phyloP scores from a whole-genome alignment of 441 rosid species.

The Biscutella laevigata region DNA sequence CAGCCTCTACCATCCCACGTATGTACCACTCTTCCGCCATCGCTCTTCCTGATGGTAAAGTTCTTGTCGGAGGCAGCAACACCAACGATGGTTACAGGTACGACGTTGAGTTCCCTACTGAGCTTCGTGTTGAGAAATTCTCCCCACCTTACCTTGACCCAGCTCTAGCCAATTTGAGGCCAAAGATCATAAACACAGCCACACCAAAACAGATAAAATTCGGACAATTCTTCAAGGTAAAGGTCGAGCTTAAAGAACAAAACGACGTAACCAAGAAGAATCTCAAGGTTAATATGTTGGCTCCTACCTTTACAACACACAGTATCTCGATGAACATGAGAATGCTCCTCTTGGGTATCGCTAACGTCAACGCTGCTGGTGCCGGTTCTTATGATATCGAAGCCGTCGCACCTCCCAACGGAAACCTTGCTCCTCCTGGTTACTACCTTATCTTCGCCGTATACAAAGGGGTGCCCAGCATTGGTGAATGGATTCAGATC shows the following conservation, averaged over 20 bases:
- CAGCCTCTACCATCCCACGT: conserved; percentile 39
- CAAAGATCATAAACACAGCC: conserved; percentile 23
- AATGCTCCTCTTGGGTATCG: conserved; percentile 30
- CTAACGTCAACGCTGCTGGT: conserved; percentile 4
- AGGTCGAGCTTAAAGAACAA: conserved; percentile 6
- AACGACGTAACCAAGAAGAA: conserved; percentile 16
- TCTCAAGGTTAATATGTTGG: conserved; percentile 33
- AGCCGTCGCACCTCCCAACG: conserved; percentile 29
- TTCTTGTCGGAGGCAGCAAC: conserved; percentile 52
- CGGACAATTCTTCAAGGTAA: conserved; percentile 26
- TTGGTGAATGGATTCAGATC: conserved; percentile 43
- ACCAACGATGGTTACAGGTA: conserved; percentile 37
- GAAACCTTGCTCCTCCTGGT: conserved; percentile 44
- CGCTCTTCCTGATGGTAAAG: conserved; percentile 44
- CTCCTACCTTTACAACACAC: conserved; percentile 51
- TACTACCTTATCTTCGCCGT: conserved; percentile 47
- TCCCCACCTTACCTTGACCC: conserved; percentile 39
- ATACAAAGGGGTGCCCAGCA: conserved; percentile 44
- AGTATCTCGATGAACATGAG: conserved; percentile 54
- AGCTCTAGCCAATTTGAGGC: conserved; percentile 26
- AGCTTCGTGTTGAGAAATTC: conserved; percentile 48
- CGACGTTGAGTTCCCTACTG: conserved; percentile 45
- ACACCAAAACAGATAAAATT: conserved; percentile 27
- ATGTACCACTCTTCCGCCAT: conserved; percentile 53
- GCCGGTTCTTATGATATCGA: conserved; percentile 11